Conservation (phyloP, 1,139 yeast species). For the Kazachstania sp. region DNA sequence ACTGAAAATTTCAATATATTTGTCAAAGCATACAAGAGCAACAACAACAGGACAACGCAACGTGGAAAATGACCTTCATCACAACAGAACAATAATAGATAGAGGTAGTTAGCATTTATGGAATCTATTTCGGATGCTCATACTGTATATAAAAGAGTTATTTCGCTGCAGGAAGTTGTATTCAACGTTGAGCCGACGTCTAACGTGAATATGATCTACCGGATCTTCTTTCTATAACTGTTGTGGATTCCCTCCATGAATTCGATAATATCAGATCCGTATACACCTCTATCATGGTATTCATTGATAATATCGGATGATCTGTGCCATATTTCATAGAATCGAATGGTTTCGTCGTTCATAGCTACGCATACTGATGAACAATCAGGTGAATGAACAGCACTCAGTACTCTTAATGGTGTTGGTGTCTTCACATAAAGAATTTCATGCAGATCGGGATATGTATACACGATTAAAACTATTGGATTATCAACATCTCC, state of each 20-base stretch:
- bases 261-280: constrained; percentile 54
- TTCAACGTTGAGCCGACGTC: neutral
- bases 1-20: no score
- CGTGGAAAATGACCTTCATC: no score
- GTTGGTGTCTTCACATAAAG: constrained; percentile 45
- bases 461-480: constrained; percentile 50
- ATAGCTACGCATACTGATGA: constrained; percentile 61
- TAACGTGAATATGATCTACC: neutral
- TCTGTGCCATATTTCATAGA: constrained; percentile 60
- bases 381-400: constrained; percentile 57
- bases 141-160: no score
- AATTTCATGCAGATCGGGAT: constrained; percentile 51
- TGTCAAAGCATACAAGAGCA: no score
- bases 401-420: constrained; percentile 53
- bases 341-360: constrained; percentile 66
- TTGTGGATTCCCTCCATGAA: constrained; percentile 43
- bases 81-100: no score
- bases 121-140: no score
- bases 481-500: constrained; percentile 44
- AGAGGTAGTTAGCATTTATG: no score
- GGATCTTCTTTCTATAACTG: neutral
- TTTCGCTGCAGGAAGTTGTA: no score
- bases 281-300: constrained; percentile 37
- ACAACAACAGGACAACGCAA: no score
- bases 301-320: constrained; percentile 32